Evolutionary conservation across 2,329 filamentous ascomycete species (phyloP), one percentile per base, ranked within the genome.

Genomic region (Salinomyces thailandicus): DNA sequence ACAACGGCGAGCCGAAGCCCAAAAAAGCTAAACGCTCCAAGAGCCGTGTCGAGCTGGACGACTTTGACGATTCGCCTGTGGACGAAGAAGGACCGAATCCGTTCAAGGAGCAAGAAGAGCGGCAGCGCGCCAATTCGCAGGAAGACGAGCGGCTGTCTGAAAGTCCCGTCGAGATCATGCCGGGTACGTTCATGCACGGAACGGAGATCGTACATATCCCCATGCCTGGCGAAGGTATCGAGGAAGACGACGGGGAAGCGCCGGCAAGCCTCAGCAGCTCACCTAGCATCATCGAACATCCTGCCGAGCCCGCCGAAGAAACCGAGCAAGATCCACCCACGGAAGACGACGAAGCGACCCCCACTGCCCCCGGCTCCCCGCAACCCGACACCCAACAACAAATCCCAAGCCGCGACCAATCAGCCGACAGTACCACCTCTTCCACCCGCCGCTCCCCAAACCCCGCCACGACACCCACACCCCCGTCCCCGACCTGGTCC

Each of bases 81-180:
- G 68, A 62, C 29, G 62, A 64, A 31, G 62, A 61, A 18, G 41
- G 44, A 2, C 38, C 48, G 13, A 62, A 71, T 44, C 65, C 66
- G 2, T 62, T 66, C 33, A 51, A 62, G 32, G 52, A 61, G 33
- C 49, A 60, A 29, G 48, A 58, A 22, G 48, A 55, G 34, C 27
- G 44, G n/a, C 19, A 36, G 17, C 38, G 38, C 9, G 37, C 15
- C 19, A 8, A 32, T 9, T 20, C 17, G 16, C 20, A 35, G 14
- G 40, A 43, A 29, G 46, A 51, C n/a, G 40, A 43, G 30, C 19
- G 72, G 27, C 54, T 77, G 18, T 76, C 77, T 4, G 79, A 83
- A 53, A 85, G 80, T 7, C 80, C 80, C 3, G 69, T 80, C 5
- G 67, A 79, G 43, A 68, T 80, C 4, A 78, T 77, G 12, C 73